Base-by-base conservation (phyloP, 176 grass and related monocot genomes). In the Poa annua region DNA sequence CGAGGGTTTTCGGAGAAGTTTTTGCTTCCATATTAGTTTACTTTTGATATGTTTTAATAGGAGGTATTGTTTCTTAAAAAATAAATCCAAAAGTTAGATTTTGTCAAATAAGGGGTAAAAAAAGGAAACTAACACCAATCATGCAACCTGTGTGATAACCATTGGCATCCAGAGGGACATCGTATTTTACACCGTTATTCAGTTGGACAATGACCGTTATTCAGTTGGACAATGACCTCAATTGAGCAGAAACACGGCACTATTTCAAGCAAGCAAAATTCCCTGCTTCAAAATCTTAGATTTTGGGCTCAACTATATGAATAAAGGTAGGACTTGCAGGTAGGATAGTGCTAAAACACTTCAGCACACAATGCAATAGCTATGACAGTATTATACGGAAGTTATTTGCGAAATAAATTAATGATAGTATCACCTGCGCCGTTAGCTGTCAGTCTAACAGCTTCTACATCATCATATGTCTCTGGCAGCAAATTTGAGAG, bases 401-500 rank as follows among this genome's bases (percentile, higher is more conserved):
- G 66, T 17, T 79, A 41, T 75, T 74, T 80, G 2, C 81, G 11
- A 45, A 63, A 81, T 81, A 45, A 73, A 81, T 75, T 50, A 60
- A 61, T 61, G 62, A n/a, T 25, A 71, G 24, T 77, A 85, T 61
- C 45, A 75, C 80, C 71, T 76, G 62, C 44, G 70, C 83, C 55
- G 69, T 92, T 80, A 80, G 76, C 63, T 76, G 83, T 42, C 29
- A 83, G 35, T 21, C 86, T 80, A 86, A 65, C 5, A 55, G 39
- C 80, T 21, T 52, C 35, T 34, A 26, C 44, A 76, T 88, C 72
- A 34, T 85, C 79, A 79, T 79, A 86, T 83, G 75, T 86, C 65
- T 80, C 75, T 3, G 87, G 90, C 61, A 77, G 74, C 86, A 83
- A 54, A 86, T 88, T 92, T 76, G 79, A 81, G 9, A 80, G 61